Evolutionary conservation across 2,329 filamentous ascomycete genomes (phyloP), one percentile per base, ranked within the genome.

Genomic region (Beauveria scarabaeidicola): DNA sequence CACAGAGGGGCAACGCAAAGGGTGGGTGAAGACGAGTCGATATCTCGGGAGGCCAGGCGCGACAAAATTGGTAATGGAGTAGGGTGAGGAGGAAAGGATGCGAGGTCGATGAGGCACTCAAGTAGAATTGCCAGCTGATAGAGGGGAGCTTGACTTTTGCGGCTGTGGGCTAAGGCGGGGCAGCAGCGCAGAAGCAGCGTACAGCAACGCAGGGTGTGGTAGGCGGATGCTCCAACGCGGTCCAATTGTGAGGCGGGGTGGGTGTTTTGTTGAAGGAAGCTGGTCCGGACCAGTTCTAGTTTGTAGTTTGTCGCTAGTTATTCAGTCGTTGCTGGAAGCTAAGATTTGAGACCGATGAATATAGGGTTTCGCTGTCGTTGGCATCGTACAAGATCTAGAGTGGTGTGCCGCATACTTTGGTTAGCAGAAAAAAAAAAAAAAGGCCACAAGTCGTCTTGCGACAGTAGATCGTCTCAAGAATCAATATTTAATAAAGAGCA

Each of bases 101-200:
- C 56, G 46, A 43, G 48, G 56, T 23, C 48, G 40, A 58, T 52
- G 40, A 27, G 48, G 47, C 38, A 50, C 55, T 21, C 10, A 29
- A 32, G 55, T 51, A 47, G 55, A 38, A 51, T 58, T 19, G 43
- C 19, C 13, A 51, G 46, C 21, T 36, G 40, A 58, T 58, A 21
- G 56, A 52, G 56, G 56, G 56, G 56, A 58, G 56, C 56, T 58
- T 52, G 47, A 50, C 48, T 52, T 44, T 58, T 52, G 56, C 48
- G 56, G 46, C 55, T 58, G 56, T 58, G 56, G 56, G 25, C 47
- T 51, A 51, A 50, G 55, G 55, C 55, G 46, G 55, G 55, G 55
- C 55, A 58, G 32, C 55, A 36, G 23, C 32, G 29, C 27, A 17
- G 25, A 36, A 38, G 46, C 29, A 21, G 29, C 29, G 43, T 43